Conservation (phyloP, 2,329 filamentous ascomycete genomes). For the Fusarium sp. region DNA sequence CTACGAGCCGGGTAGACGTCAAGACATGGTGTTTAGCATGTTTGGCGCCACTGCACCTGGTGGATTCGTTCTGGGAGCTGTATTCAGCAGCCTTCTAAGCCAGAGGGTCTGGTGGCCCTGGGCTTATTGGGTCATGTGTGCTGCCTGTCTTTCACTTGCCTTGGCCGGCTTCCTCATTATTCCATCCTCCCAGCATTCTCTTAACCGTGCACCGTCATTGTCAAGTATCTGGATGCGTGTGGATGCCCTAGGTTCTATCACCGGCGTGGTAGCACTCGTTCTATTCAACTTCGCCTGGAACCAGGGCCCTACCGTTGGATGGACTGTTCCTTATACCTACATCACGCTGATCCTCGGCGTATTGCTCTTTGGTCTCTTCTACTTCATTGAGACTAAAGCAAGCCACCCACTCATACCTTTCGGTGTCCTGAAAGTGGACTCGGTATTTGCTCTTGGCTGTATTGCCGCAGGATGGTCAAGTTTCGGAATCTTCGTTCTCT, state of each 20-base stretch:
- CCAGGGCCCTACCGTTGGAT: conserved; percentile 67
- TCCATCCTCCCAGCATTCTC: conserved; percentile 23
- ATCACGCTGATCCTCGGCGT: conserved; percentile 65
- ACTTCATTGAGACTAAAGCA: conserved; percentile 61
- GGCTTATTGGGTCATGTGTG: conserved; percentile 53
- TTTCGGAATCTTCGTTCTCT: conserved; percentile 62
- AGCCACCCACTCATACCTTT: conserved; percentile 67
- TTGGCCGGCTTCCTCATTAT: conserved; percentile 44
- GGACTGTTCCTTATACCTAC: conserved; percentile 65
- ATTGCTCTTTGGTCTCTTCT: conserved; percentile 63
- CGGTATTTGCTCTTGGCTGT: conserved; percentile 61
- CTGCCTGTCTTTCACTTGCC: conserved; percentile 44
- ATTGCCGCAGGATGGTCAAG: conserved; percentile 61
- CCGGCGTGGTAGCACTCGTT: conserved; percentile 63
- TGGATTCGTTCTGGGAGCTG: conserved; percentile 47
- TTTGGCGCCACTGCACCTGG: conserved; percentile 50
- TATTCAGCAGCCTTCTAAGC: conserved; percentile 45
- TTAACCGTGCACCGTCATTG: conserved; percentile 4
- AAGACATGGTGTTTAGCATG: conserved; percentile 50
- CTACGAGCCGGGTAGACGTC: conserved; percentile 55
- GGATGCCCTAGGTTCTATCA: conserved; percentile 49
- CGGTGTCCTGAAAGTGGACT: conserved; percentile 38
- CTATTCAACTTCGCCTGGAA: conserved; percentile 74
- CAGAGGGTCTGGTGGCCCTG: conserved; percentile 56
- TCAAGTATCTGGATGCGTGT: conserved; percentile 32